Conservation (phyloP, 2,329 filamentous ascomycete genomes). For the Colletotrichum nymphaeae region DNA sequence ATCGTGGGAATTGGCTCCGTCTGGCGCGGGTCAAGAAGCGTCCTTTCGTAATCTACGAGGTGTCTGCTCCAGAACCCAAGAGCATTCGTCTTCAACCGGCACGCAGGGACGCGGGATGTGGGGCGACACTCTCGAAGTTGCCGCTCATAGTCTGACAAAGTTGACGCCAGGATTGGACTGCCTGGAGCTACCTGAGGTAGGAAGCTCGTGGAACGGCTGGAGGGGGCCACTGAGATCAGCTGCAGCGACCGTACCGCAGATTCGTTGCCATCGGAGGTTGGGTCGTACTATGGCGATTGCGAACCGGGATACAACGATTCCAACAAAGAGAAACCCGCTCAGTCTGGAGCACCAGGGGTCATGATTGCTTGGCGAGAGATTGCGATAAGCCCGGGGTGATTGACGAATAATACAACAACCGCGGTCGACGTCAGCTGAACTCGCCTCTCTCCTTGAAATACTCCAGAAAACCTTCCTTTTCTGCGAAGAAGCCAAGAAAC, state of each 20-base stretch:
- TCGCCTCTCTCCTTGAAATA: background rate
- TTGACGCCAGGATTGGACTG: background rate
- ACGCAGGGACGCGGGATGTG: background rate
- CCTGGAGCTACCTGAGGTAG: background rate
- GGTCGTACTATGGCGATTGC: background rate
- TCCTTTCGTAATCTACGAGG: background rate
- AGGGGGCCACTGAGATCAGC: background rate
- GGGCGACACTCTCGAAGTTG: background rate
- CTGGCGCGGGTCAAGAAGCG: background rate
- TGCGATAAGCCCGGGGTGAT: conserved; percentile 22
- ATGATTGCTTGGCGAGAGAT: conserved; percentile 25
- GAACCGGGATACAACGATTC: background rate
- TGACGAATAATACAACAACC: conserved; percentile 7
- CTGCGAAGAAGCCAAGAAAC: background rate
- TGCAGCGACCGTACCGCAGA: background rate
- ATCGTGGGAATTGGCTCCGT: background rate
- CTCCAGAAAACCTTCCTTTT: conserved; percentile 23
- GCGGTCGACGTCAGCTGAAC: background rate
- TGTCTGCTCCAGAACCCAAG: conserved; percentile 3
- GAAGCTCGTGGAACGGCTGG: background rate
- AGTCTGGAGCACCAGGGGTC: background rate
- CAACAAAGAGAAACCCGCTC: conserved; percentile 6
- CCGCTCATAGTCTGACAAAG: background rate
- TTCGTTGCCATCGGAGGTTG: background rate
- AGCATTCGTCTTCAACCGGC: background rate